Conservation (phyloP, 345 rosid species). For the Euphorbia lathyris region DNA sequence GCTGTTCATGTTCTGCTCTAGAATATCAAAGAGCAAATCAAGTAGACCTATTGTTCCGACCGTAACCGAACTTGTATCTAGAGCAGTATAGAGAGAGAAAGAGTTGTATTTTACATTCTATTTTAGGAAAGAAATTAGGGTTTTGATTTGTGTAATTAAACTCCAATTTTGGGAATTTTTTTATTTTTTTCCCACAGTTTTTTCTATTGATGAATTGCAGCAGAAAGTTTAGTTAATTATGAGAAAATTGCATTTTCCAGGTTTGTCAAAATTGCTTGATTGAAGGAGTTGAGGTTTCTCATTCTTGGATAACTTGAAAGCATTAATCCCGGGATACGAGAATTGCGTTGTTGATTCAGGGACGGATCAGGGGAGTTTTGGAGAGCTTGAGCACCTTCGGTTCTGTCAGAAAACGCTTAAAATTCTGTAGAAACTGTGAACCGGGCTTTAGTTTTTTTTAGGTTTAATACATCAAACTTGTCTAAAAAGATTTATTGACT, state of each 20-base stretch:
- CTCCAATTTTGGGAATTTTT: background rate
- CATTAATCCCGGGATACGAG: too few relatives aligned
- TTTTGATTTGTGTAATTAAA: slow-evolving; percentile 15
- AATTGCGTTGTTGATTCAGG: background rate
- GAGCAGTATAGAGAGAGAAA: background rate
- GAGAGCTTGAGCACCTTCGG: too few relatives aligned
- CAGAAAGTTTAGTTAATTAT: background rate
- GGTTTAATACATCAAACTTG: too few relatives aligned
- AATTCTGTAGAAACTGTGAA: too few relatives aligned
- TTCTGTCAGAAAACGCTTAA: too few relatives aligned
- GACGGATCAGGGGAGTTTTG: too few relatives aligned
- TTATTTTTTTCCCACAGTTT: background rate
- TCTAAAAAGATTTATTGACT: too few relatives aligned
- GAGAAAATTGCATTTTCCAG: background rate
- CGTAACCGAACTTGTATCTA: slow-evolving; percentile 8
- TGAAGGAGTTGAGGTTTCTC: background rate
- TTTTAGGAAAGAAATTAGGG: slow-evolving; percentile 5
- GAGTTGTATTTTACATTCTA: slow-evolving; percentile 8
- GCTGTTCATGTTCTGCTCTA: slow-evolving; percentile 91
- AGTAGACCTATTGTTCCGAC: slow-evolving; percentile 51
- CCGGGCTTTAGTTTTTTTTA: too few relatives aligned
- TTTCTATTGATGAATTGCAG: background rate
- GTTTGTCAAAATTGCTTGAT: background rate
- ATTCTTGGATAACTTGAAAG: too few relatives aligned
- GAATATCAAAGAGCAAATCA: slow-evolving; percentile 76